Evolutionary conservation across 2,329 filamentous ascomycete species (phyloP).

Genomic region (Calonectria multiphialidica): DNA sequence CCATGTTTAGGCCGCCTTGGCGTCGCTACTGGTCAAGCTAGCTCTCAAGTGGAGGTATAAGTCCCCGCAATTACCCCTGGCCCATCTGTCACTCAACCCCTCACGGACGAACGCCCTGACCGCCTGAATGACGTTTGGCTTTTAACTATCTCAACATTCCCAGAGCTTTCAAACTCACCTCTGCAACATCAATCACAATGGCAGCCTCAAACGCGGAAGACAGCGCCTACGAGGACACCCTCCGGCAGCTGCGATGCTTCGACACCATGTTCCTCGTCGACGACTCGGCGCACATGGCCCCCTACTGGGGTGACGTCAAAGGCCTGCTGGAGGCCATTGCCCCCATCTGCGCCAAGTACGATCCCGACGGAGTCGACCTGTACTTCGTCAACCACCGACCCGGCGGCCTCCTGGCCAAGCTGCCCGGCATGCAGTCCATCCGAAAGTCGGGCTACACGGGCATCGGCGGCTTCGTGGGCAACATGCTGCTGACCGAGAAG

Average conservation of each 20-base stretch:
- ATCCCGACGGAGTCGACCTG: constrained; percentile 26
- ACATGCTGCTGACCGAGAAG: constrained; percentile 21
- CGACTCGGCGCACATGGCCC: constrained; percentile 23
- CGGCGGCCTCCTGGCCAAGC: constrained; percentile 22
- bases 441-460: constrained; percentile 26
- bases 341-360: constrained; percentile 27
- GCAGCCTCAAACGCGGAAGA: background rate
- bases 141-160: background rate
- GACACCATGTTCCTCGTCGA: constrained; percentile 29
- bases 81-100: background rate
- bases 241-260: constrained; percentile 18
- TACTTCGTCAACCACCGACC: constrained; percentile 29
- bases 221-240: background rate
- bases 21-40: background rate
- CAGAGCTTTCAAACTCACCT: background rate
- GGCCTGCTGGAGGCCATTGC: constrained; percentile 18
- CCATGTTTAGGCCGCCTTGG: background rate
- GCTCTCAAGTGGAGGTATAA: background rate
- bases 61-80: constrained; percentile 10
- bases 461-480: constrained; percentile 25
- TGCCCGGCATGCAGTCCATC: constrained; percentile 20
- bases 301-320: constrained; percentile 24
- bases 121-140: constrained; percentile 1
- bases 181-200: background rate
- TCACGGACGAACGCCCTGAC: background rate